Evolutionary conservation across 75 land plant genomes (phyloP).

Genomic region (Selaginella tamariscina): DNA sequence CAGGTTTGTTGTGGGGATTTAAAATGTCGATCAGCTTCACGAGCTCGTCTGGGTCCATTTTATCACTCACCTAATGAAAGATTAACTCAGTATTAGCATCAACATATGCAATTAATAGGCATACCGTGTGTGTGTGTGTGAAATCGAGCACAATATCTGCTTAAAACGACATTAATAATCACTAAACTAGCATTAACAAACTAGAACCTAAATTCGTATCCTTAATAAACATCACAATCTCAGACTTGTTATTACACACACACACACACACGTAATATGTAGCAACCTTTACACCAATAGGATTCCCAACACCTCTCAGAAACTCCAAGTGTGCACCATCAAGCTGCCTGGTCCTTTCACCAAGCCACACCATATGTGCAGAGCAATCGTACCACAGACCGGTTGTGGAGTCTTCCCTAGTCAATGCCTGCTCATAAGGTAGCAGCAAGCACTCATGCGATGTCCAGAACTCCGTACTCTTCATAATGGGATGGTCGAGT

Average conservation of each 20-base stretch:
- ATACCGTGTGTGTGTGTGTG: too few relatives aligned
- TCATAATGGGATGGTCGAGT: slow-evolving; percentile 54
- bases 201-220: too few relatives aligned
- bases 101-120: too few relatives aligned
- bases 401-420: slow-evolving; percentile 58
- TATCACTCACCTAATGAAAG: slow-evolving; percentile 53
- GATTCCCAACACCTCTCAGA: slow-evolving; percentile 54
- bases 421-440: slow-evolving; percentile 62
- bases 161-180: too few relatives aligned
- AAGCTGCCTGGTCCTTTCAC: slow-evolving; percentile 52
- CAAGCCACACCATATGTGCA: slow-evolving; percentile 59
- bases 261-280: not conserved
- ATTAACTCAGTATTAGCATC: too few relatives aligned
- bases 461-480: slow-evolving; percentile 64
- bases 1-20: slow-evolving; percentile 64
- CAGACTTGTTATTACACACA: too few relatives aligned
- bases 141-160: too few relatives aligned
- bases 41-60: slow-evolving; percentile 63
- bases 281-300: slow-evolving; percentile 49
- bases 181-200: too few relatives aligned
- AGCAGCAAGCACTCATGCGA: slow-evolving; percentile 71
- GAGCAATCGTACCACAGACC: slow-evolving; percentile 71
- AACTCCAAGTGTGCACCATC: slow-evolving; percentile 68
- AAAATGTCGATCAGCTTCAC: slow-evolving; percentile 55
- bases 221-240: too few relatives aligned